phyloP scores from a whole-genome alignment of 306 rosid species.

The Lathyrus oleraceus region DNA sequence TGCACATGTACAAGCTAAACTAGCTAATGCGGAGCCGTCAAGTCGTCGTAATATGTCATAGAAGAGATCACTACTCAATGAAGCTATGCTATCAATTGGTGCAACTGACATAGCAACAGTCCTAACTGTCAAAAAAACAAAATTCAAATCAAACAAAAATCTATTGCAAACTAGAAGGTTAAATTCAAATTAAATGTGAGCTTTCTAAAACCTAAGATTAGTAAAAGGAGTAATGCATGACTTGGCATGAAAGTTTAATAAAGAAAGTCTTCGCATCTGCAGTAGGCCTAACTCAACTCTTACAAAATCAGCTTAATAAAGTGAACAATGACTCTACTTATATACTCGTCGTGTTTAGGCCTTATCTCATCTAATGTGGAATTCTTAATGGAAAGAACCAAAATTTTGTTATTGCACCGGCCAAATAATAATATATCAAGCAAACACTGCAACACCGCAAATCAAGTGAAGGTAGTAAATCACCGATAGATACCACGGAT shows the following conservation, averaged over 20 bases:
- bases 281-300: too few relatives aligned
- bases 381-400: background rate
- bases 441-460: background rate
- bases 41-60: constrained; percentile 81
- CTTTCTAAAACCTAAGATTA: background rate
- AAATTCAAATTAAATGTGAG: constrained; percentile 1
- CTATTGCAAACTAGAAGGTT: constrained; percentile 12
- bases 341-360: too few relatives aligned
- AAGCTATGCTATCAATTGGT: constrained; percentile 53
- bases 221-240: background rate
- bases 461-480: background rate
- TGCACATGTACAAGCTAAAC: constrained; percentile 82
- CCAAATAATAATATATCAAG: background rate
- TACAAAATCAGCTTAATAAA: too few relatives aligned
- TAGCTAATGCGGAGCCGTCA: constrained; percentile 80
- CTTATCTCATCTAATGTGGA: too few relatives aligned
- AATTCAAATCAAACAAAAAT: constrained; percentile 10
- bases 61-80: constrained; percentile 76
- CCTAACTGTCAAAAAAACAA: constrained; percentile 43
- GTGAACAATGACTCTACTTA: too few relatives aligned
- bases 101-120: constrained; percentile 48
- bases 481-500: too few relatives aligned
- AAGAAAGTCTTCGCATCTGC: background rate
- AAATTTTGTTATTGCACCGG: background rate
- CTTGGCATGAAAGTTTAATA: background rate